A percentile compares a stretch with the other conserved stretches of the same genome.
phyloP scores from a whole-genome alignment of 1,139 yeast species.

The Saccharomyces hybrid region DNA sequence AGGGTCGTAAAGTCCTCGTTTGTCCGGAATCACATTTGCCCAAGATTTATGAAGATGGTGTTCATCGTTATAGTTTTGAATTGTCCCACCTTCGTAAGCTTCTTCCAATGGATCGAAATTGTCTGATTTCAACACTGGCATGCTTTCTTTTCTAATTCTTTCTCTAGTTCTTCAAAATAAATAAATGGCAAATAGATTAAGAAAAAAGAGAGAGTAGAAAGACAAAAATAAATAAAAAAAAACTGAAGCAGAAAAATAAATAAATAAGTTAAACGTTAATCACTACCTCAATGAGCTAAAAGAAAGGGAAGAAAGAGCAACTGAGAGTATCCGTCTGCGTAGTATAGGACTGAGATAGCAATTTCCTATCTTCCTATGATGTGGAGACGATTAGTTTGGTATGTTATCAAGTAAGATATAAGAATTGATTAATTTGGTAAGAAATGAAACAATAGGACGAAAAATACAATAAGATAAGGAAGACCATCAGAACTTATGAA shows the following conservation, averaged over 20 bases:
- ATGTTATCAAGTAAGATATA: not conserved
- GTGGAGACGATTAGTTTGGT: not conserved
- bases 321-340: not conserved
- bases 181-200: not conserved
- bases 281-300: not conserved
- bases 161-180: not conserved
- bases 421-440: not conserved
- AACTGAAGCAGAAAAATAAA: slow-evolving; percentile 1
- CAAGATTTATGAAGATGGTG: slow-evolving; percentile 56
- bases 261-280: not conserved
- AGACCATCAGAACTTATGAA: not conserved
- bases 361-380: not conserved
- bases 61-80: slow-evolving; percentile 40
- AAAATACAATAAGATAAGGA: not conserved
- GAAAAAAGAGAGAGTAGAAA: not conserved
- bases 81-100: slow-evolving; percentile 27
- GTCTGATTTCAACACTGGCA: slow-evolving; percentile 19
- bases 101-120: slow-evolving; percentile 26
- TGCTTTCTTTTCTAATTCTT: slow-evolving; percentile 1
- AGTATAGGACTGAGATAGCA: not conserved
- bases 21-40: slow-evolving; percentile 84
- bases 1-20: slow-evolving; percentile 90
- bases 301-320: not conserved
- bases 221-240: not conserved
- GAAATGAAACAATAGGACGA: not conserved